Base-by-base conservation (phyloP, 148 eudicot species). In the Talinum fruticosum region DNA sequence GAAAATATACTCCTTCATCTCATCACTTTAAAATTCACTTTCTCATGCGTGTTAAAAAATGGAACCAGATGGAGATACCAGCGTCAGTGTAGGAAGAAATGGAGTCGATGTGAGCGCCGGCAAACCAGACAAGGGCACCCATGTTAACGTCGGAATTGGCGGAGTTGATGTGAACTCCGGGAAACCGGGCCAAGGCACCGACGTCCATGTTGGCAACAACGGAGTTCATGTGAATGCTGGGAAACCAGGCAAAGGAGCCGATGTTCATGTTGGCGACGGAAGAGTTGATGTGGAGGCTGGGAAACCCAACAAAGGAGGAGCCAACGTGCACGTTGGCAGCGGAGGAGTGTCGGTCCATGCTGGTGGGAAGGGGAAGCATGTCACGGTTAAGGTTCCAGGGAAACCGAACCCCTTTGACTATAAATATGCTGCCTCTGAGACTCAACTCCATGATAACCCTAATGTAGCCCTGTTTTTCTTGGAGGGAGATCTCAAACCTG, bases 391-490 rank as follows among this genome's bases (percentile, higher is more conserved):
- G 3, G 87, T 85, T 10, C 85, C 86, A 0, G 85, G 83, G 0
- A 35, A 44, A 32, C 85, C 87, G 0, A 38, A 32, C 45, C 88
- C 88, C 0, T 85, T 82, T 75, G 1, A 5, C 2, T 90, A 91
- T 79, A 21, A 65, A 1, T 88, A 89, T 59, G 92, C 84, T 0
- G 95, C 97, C 8, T 62, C 84, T 4, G 77, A 82, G 28, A 83
- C 86, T 49, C 92, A 93, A 75, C 85, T 93, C 54, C 86, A 81
- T 16, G 90, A 87, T 23, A 81, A 88, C 79, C 90, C 84, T 4
- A 84, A 84, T n/a, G 82, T 85, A 0, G 92, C 92, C 32, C 75
- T 89, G 2, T 90, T 89, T 74, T 88, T 92, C 88, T 57, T 80
- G 47, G 86, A 85, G 54, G 84, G 89, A 24, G 88, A 89, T 74